Evolutionary conservation across 192 early-diverging fungal species (phyloP).

Genomic region (Piromyces finnis): DNA sequence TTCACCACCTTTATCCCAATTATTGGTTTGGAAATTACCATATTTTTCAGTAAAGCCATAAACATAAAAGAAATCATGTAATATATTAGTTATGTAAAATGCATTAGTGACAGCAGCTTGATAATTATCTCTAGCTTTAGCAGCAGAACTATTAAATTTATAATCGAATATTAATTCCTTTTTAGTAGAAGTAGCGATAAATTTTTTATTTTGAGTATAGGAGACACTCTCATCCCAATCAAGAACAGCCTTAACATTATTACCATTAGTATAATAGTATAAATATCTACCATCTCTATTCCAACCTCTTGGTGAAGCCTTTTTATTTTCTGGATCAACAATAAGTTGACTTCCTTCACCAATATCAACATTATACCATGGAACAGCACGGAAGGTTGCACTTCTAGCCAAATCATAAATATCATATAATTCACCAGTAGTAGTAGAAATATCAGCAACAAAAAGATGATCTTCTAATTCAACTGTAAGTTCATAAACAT

Average conservation of each 20-base stretch:
- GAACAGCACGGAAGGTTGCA: not conserved
- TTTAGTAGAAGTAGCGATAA: not conserved
- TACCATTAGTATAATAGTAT: not conserved
- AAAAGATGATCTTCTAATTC: not conserved
- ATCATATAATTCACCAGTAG: not conserved
- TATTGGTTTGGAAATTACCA: slow-evolving; percentile 89
- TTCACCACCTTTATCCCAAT: slow-evolving; percentile 57
- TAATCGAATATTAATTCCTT: not conserved
- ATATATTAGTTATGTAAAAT: not conserved
- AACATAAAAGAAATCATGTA: not conserved
- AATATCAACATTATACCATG: not conserved
- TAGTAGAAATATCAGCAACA: not conserved
- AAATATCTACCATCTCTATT: not conserved
- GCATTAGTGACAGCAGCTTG: not conserved
- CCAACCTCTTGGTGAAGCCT: not conserved
- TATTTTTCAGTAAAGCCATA: slow-evolving; percentile 70
- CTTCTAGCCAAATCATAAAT: not conserved
- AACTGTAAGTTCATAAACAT: not conserved
- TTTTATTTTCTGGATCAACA: not conserved
- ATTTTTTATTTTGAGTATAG: not conserved
- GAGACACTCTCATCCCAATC: not conserved
- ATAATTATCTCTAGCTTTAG: not conserved
- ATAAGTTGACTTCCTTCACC: not conserved
- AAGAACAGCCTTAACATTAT: not conserved
- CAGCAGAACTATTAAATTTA: not conserved